These are phyloP conservation scores for Microcera coccophila DNA, from an alignment of 2,329 filamentous ascomycete genomes.

Conservation along the genomic window DNA sequence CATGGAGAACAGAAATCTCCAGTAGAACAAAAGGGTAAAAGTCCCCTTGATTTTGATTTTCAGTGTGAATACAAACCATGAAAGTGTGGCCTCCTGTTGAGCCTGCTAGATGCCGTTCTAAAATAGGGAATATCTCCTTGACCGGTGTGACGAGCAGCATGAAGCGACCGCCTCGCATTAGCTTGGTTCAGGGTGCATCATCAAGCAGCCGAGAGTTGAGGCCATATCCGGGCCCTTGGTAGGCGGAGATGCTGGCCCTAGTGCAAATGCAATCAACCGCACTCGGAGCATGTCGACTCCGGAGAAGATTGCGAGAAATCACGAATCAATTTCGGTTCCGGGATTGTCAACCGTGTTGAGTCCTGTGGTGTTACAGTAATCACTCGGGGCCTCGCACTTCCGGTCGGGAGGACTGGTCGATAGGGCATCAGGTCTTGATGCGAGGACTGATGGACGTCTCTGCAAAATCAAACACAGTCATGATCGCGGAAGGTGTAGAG, in stretches of 20 bases:
- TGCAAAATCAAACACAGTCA: neutral
- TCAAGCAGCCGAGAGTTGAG: neutral
- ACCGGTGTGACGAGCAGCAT: conserved; percentile 11
- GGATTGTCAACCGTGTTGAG: neutral
- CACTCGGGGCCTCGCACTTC: too few species aligned
- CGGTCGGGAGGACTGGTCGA: too few species aligned
- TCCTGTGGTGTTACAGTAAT: neutral
- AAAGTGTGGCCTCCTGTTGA: neutral
- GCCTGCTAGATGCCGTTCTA: conserved; percentile 12
- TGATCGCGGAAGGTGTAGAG: neutral
- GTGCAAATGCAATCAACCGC: neutral
- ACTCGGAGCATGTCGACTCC: neutral
- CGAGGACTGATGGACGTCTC: neutral
- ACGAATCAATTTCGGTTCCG: neutral
- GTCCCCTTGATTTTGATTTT: neutral
- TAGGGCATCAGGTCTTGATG: neutral
- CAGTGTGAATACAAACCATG: neutral
- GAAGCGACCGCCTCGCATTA: conserved; percentile 13
- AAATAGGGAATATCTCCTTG: conserved; percentile 17
- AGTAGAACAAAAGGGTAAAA: too few species aligned
- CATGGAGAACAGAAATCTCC: too few species aligned
- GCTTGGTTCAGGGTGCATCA: neutral
- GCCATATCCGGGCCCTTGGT: neutral
- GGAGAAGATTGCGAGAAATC: neutral
- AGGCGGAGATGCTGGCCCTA: neutral